Evolutionary conservation across 306 rosid species (phyloP), one percentile per base, ranked within the genome.

Genomic region (Rosa chinensis): DNA sequence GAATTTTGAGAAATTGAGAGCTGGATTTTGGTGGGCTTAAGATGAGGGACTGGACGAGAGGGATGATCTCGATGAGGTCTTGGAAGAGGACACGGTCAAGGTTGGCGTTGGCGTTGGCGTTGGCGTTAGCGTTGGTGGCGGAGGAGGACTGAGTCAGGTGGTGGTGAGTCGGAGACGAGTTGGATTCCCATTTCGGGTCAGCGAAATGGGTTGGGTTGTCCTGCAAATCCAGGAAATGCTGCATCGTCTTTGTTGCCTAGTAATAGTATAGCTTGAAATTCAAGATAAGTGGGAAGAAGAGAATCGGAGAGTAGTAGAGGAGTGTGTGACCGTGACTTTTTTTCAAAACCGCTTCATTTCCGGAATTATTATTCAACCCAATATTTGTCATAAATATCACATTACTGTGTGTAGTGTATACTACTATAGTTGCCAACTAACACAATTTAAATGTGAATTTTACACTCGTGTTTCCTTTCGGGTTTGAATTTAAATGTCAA

Each of bases 31-130:
- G 44, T 56, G 25, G n/a, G 25, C 68, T 89, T 88, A 93, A 89
- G 77, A 91, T 94, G 85, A 94, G 97, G 53, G 97, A 92, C 76
- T 94, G 94, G 79, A 92, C 94, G 35, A 94, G 97, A 55, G 97
- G 97, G 44, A 94, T 94, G 76, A 95, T 92, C 81, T 89, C 90
- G 59, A 93, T 94, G 44, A 95, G 96, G 89, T 95, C 94, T 5
- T 95, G 86, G 89, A 81, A 95, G 78, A 95, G 97, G 71, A 40
- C 98, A 47, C 92, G 97, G 89, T 90, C 94, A 75, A 96, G 78
- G 81, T 87, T 91, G 68, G 86, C 44, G 73, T 83, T 87, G 61
- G 86, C 48, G 50, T 87, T 91, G 68, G 86, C 44, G 75, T 83
- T 87, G 59, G 86, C 48, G 58, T 25, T 25, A 0, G 87, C 17